These are phyloP conservation scores for Arthrobotrys iridis DNA, from an alignment of 2,329 filamentous ascomycete genomes.

Conservation along the genomic window DNA sequence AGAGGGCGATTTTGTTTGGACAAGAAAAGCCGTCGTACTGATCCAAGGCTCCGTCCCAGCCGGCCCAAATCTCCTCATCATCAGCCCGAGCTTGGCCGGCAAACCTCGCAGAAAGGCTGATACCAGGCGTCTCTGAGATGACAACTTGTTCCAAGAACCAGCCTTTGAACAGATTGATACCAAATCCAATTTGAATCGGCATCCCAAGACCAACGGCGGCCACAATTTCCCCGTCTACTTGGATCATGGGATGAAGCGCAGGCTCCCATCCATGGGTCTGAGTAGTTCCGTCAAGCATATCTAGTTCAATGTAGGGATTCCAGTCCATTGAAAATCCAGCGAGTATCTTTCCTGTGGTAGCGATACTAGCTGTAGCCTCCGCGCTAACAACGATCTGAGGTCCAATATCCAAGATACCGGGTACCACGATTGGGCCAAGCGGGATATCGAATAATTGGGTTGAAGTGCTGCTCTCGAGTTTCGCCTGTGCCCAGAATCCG, in stretches of 20 bases:
- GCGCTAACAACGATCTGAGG: constrained; percentile 38
- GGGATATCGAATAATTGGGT: constrained; percentile 41
- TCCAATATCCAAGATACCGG: constrained; percentile 35
- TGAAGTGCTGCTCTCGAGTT: constrained; percentile 14
- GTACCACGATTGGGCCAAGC: constrained; percentile 26
- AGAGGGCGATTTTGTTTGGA: constrained; percentile 30
- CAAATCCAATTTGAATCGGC: constrained; percentile 34
- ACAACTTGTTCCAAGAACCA: constrained; percentile 34
- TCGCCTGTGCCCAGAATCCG: constrained; percentile 19
- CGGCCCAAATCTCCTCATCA: constrained; percentile 11
- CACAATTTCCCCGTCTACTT: constrained; percentile 34
- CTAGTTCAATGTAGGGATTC: constrained; percentile 38
- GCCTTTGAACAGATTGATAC: constrained; percentile 36
- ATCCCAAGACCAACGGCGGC: constrained; percentile 26
- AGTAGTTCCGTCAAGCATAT: constrained; percentile 39
- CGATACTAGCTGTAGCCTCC: constrained; percentile 28
- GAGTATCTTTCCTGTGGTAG: constrained; percentile 29
- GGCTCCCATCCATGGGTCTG: constrained; percentile 40
- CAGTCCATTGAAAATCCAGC: constrained; percentile 45
- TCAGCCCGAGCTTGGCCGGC: constrained; percentile 11
- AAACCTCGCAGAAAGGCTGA: constrained; percentile 24
- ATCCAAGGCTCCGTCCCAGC: constrained; percentile 15
- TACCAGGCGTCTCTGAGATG: constrained; percentile 25
- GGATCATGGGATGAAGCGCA: constrained; percentile 33
- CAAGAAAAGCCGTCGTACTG: constrained; percentile 29